Base-by-base conservation (phyloP, 2,329 filamentous ascomycete genomes). In the Tolypocladium endophyticum region DNA sequence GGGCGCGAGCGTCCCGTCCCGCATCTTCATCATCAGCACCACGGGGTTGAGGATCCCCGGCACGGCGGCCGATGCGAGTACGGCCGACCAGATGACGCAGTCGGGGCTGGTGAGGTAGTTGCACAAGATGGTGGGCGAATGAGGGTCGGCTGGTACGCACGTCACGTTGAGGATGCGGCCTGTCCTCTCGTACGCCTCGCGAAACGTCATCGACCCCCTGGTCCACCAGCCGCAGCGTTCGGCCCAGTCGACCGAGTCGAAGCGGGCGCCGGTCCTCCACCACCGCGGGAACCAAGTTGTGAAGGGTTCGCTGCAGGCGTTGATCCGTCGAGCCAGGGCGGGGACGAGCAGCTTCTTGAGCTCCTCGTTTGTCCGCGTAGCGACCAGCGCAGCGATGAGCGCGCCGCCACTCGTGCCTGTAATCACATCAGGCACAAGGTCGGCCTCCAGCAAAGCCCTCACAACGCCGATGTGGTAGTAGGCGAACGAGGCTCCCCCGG, bases 21-120 rank as follows among this genome's bases (percentile, higher is more conserved):
- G 79, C 58, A 83, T 89, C 76, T 96, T 96, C 79, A 96, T 92
- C 79, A 90, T 90, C 9, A 99, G 84, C 1, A 99, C 93, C 2
- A 95, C 90, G 0, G 94, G 94, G 69, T 97, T 97, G 41, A 97
- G 78, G 60, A 99, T 97, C 1, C 94, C 94, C 0, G 94, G 94
- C 0, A 99, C 94, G 5, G 94, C 94, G 4, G 94, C 94, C 7
- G 92, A 97, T 0, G 94, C 94, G 53, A 99, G 77, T 3, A 97
- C 92, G 2, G 94, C 93, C 14, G 92, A 96, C 94, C 95, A 99
- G 63, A 99, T 95, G 47, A 99, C 94, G 70, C 94, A 99, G 76
- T 99, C 92, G 0, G 94, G 94, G 28, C 89, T 89, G 1, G 94
- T 97, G 38, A 97, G 82, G 71, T 97, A 96, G 74, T 99, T 99